These are phyloP conservation scores for Silene latifolia DNA, from an alignment of 148 eudicot genomes.

Conservation along the genomic window DNA sequence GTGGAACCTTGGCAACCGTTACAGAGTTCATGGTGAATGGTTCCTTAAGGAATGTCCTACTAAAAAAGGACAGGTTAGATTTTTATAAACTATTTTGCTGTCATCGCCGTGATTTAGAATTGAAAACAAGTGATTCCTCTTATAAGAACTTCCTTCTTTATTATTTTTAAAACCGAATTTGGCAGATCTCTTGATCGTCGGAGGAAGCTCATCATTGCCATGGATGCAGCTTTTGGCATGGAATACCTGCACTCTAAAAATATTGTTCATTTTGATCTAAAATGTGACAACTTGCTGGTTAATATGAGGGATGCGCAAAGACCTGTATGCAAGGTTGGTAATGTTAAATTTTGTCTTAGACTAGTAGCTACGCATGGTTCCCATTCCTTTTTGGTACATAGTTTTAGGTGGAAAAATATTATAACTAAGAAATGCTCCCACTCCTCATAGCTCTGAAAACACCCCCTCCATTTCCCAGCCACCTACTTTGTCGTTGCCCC, in stretches of 20 bases:
- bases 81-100: background rate
- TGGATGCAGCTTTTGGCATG: conserved; percentile 99
- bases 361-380: background rate
- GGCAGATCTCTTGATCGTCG: conserved; percentile 76
- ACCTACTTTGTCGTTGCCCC: background rate
- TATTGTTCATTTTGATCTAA: conserved; percentile 96
- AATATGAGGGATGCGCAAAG: conserved; percentile 87
- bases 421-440: background rate
- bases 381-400: background rate
- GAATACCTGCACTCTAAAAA: conserved; percentile 91
- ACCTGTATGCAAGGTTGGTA: conserved; percentile 86
- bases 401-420: background rate
- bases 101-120: background rate
- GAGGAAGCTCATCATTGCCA: conserved; percentile 82
- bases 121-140: background rate
- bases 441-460: background rate
- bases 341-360: background rate
- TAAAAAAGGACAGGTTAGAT: conserved; percentile 74
- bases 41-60: conserved; percentile 75
- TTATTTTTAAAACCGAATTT: conserved; percentile 2
- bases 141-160: conserved; percentile 3
- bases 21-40: conserved; percentile 94
- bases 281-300: conserved; percentile 93
- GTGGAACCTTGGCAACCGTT: conserved; percentile 95
- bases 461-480: background rate